Evolutionary conservation across 1,139 yeast genomes (phyloP), one percentile per base, ranked within the genome.

Genomic region (Candida labiduridarum): DNA sequence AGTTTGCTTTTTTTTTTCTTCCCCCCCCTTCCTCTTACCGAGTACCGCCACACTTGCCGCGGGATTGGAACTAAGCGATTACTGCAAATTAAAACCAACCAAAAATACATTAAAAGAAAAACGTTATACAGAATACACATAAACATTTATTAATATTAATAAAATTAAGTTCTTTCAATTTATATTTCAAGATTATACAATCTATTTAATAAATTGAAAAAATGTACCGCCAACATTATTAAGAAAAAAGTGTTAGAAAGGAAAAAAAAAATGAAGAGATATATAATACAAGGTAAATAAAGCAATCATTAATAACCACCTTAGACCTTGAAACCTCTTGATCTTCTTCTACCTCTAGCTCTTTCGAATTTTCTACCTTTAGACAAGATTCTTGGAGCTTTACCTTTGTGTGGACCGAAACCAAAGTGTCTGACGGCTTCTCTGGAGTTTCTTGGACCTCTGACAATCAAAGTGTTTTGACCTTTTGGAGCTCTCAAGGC

Each of bases 341-440:
- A 92, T 79, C 84, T 87, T 85, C 99, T 87, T 80, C 89, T 95
- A 87, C 99, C 99, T 89, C 99, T 94, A 71, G 97, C 99, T 81
- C 95, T 90, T 87, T 95, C 99, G 85, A 94, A 94, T 84, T 94
- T 95, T 86, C 98, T 94, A 78, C 99, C 99, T 80, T 84, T 91
- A 63, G 98, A 92, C 74, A 81, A 72, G 78, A 94, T 87, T 85
- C 96, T 91, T 82, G 99, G 99, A 72, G 98, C 99, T 89, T 94
- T 95, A 82, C 85, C 82, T 86, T 89, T 89, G 96, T 95, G 98
- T 72, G 99, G 99, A 82, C 99, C 99, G 80, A 94, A 76, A 79
- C 99, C 99, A 75, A 95, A 95, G 89, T 94, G 99, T 85, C 98
- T 90, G 70, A 90, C 98, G 69, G 99, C 97, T 84, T 94, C 98